Base-by-base conservation (phyloP, 441 rosid species). In the Omphalea diandra region DNA sequence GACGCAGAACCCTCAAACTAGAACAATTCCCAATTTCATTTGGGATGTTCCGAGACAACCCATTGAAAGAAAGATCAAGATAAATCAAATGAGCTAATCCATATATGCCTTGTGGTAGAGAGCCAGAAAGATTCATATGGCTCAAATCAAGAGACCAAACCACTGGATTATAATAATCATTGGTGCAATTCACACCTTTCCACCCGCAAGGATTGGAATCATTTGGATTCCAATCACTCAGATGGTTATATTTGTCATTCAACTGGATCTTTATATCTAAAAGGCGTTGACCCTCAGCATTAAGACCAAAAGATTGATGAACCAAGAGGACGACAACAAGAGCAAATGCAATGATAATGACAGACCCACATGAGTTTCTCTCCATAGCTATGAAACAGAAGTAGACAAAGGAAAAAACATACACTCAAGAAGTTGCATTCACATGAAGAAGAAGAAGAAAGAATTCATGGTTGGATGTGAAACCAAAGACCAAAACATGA, bases 191-290 rank as follows among this genome's bases (percentile, higher is more conserved):
- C 70, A 94, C 97, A 58, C 97, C 96, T 1, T 26, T 72, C 98
- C 98, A 94, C 62, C 80, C 74, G 80, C 98, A 94, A 44, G 98
- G 98, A n/a, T 77, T 82, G 70, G 89, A 75, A 85, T 85, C 90
- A 75, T 68, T 76, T 32, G 89, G 66, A 52, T 86, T 80, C 98
- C 98, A 94, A 72, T 83, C 79, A 58, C 56, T 77, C 73, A 94
- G 69, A 80, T 76, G 40, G 40, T 81, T 73, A 73, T 71, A 61
- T 8, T 73, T 69, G 82, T 87, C 97, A 54, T 76, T 77, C 63
- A 94, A 66, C 65, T 70, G 69, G 73, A 75, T 80, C 86, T 87
- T 94, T 41, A 94, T 81, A 17, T 84, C 88, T 33, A 90, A 76
- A 36, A 94, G 94, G 77, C 58, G 64, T 65, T 83, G 86, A 69